These are phyloP conservation scores for Fusarium sp. DNA, from an alignment of 2,329 filamentous ascomycete species.

Conservation along the genomic window DNA sequence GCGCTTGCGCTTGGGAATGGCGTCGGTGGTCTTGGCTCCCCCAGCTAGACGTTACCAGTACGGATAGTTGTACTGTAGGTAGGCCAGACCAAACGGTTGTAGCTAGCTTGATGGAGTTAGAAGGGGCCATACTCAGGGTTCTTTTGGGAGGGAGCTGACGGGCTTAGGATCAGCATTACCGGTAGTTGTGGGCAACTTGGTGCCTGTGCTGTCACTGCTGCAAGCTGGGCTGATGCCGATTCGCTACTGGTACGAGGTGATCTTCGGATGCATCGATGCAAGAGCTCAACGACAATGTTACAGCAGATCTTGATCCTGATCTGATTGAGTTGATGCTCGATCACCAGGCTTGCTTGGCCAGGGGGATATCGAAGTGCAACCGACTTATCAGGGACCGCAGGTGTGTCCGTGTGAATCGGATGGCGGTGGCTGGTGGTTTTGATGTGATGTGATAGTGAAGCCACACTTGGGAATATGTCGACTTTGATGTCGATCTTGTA, in stretches of 20 bases:
- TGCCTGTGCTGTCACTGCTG: constrained; percentile 15
- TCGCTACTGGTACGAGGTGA: constrained; percentile 8
- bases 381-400: neutral
- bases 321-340: neutral
- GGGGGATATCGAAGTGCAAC: neutral
- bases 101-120: constrained; percentile 25
- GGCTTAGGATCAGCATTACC: neutral
- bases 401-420: neutral
- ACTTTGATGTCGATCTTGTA: neutral
- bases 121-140: constrained; percentile 1
- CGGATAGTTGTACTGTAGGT: neutral
- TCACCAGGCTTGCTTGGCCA: neutral
- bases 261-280: neutral
- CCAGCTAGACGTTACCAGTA: neutral
- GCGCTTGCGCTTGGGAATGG: neutral
- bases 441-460: neutral
- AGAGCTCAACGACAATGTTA: neutral
- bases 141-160: constrained; percentile 18
- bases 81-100: constrained; percentile 3
- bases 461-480: neutral
- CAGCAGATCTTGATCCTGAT: neutral
- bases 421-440: neutral
- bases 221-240: constrained; percentile 24
- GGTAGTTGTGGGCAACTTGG: constrained; percentile 4
- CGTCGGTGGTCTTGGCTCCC: neutral